phyloP scores from a whole-genome alignment of 2,329 filamentous ascomycete species.

The Nemania abortiva region DNA sequence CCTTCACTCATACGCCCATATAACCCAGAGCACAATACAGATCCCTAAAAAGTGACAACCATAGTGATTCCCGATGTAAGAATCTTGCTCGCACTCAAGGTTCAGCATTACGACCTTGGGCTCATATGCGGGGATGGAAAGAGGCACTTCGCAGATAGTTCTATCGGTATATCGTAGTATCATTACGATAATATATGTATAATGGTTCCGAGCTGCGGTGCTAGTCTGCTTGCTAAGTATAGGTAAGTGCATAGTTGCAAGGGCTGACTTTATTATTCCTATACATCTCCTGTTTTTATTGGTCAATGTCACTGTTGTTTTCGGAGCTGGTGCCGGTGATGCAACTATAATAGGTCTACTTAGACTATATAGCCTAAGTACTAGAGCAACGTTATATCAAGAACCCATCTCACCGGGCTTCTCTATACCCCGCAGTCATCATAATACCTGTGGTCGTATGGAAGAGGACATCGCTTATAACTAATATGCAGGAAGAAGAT shows the following conservation, averaged over 20 bases:
- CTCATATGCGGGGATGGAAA: neutral
- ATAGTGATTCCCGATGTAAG: neutral
- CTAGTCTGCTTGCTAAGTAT: conserved; percentile 10
- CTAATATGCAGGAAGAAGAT: neutral
- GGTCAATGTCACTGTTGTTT: conserved; percentile 16
- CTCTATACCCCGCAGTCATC: neutral
- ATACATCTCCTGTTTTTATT: conserved; percentile 17
- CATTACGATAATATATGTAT: neutral
- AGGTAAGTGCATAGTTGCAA: neutral
- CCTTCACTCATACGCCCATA: no score
- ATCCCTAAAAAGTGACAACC: neutral
- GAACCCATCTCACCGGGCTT: neutral
- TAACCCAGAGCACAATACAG: neutral
- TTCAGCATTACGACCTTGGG: neutral
- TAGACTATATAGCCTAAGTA: conserved; percentile 31
- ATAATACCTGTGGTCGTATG: neutral
- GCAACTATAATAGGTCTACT: conserved; percentile 16
- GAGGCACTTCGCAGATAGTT: neutral
- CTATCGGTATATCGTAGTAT: neutral
- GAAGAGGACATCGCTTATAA: neutral
- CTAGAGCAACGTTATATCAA: neutral
- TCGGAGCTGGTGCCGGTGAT: conserved; percentile 27
- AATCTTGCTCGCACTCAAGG: neutral
- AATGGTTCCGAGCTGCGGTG: conserved; percentile 1
- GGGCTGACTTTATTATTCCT: neutral